Evolutionary conservation across 495 filamentous ascomycete species (phyloP).

Genomic region (Lasiosphaeria miniovina): DNA sequence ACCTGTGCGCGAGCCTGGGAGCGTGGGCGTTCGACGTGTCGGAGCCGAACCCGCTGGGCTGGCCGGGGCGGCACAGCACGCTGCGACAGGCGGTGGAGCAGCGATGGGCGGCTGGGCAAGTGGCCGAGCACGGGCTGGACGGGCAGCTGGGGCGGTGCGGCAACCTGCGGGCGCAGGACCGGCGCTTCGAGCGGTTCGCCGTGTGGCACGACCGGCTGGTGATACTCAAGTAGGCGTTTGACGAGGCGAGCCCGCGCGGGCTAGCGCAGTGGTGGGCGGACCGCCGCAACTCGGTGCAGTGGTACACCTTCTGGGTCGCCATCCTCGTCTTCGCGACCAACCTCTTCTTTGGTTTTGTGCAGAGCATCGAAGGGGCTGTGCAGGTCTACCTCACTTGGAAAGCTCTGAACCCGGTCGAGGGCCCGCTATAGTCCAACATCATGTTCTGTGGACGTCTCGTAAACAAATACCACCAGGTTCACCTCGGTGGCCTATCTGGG

Average conservation of each 20-base stretch:
- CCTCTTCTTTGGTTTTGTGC: constrained; percentile 50
- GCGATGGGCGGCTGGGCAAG: constrained; percentile 11
- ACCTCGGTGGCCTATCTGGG: too few relatives aligned
- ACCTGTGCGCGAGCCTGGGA: constrained; percentile 13
- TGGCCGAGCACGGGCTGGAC: neutral
- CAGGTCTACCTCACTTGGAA: constrained; percentile 34
- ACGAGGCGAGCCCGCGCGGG: constrained; percentile 44
- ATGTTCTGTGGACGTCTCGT: too few relatives aligned
- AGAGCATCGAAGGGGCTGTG: constrained; percentile 44
- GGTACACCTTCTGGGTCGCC: constrained; percentile 53
- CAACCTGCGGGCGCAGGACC: neutral
- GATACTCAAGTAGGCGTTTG: constrained; percentile 49
- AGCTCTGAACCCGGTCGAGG: too few relatives aligned
- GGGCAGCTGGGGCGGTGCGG: neutral
- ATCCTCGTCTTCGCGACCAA: constrained; percentile 40
- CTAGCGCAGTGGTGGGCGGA: constrained; percentile 51
- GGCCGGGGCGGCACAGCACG: constrained; percentile 3
- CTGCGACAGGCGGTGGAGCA: constrained; percentile 2
- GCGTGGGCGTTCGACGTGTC: constrained; percentile 2
- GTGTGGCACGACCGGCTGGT: constrained; percentile 52
- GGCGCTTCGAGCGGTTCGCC: constrained; percentile 36
- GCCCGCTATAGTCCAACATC: too few relatives aligned
- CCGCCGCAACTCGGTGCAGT: constrained; percentile 46
- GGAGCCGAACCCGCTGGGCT: constrained; percentile 1
- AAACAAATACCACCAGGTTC: too few relatives aligned